These are phyloP conservation scores for Lyophyllum decastes DNA, from an alignment of 768 basidiomycete genomes.

Conservation along the genomic window DNA sequence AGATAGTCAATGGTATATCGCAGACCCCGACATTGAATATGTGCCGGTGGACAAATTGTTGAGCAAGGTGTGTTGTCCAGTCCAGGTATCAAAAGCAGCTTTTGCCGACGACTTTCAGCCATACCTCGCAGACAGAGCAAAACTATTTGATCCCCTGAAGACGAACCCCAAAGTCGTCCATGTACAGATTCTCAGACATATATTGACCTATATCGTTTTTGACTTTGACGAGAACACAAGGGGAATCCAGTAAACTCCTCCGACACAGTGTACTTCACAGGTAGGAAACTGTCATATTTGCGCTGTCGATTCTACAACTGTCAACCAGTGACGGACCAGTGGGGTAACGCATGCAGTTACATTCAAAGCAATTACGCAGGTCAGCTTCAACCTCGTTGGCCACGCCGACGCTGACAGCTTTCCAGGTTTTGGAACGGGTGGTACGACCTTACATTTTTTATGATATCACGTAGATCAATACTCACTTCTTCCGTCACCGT, in stretches of 20 bases:
- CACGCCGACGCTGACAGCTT: neutral
- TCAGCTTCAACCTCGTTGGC: constrained; percentile 27
- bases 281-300: constrained; percentile 30
- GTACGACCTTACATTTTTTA: constrained; percentile 32
- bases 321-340: constrained; percentile 72
- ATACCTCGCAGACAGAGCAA: constrained; percentile 81
- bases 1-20: constrained; percentile 91
- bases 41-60: constrained; percentile 83
- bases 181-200: constrained; percentile 37
- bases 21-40: constrained; percentile 80
- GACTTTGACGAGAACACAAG: constrained; percentile 34
- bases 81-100: neutral
- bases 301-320: neutral
- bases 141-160: constrained; percentile 70
- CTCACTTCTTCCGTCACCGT: neutral
- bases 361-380: constrained; percentile 90
- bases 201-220: neutral
- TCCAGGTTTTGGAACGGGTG: constrained; percentile 86
- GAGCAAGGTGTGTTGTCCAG: constrained; percentile 60
- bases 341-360: constrained; percentile 88
- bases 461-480: neutral
- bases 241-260: constrained; percentile 84
- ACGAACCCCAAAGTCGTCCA: constrained; percentile 68
- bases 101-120: constrained; percentile 49
- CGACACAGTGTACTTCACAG: constrained; percentile 95